These are phyloP conservation scores for Musa balbisiana DNA, from an alignment of 202 grass and related monocot genomes.

Conservation along the genomic window DNA sequence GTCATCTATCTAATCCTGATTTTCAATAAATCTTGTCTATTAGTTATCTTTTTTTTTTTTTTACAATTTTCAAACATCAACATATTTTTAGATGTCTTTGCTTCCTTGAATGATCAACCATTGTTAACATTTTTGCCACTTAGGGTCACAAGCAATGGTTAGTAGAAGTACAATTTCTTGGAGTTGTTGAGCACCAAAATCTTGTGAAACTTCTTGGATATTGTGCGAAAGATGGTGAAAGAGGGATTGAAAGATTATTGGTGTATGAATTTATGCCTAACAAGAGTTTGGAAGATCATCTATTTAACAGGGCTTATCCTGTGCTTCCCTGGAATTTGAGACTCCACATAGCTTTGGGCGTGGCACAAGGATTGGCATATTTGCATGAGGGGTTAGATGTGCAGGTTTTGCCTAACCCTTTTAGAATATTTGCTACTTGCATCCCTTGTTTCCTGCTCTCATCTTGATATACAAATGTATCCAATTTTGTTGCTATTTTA, in stretches of 20 bases:
- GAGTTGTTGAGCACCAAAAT: conserved; percentile 88
- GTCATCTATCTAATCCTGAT: too few species aligned
- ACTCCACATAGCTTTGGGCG: conserved; percentile 79
- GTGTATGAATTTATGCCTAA: conserved; percentile 94
- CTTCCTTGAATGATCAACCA: too few species aligned
- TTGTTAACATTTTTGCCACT: not conserved
- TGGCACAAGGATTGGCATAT: conserved; percentile 77
- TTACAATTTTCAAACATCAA: not conserved
- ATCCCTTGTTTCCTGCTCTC: not conserved
- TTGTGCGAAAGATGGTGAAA: conserved; percentile 71
- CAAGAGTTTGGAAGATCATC: conserved; percentile 83
- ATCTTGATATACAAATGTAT: too few species aligned
- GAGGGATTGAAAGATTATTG: conserved; percentile 65
- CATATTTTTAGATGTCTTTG: not conserved
- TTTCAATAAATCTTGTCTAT: too few species aligned
- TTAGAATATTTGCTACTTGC: not conserved
- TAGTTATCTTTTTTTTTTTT: not conserved
- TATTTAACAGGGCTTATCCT: conserved; percentile 52
- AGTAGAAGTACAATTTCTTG: conserved; percentile 92
- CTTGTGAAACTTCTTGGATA: conserved; percentile 89
- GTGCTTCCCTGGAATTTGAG: conserved; percentile 68
- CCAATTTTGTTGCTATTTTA: too few species aligned
- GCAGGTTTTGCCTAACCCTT: conserved; percentile 35
- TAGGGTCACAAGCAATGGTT: conserved; percentile 98
- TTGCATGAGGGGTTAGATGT: conserved; percentile 83